Percentiles rank a stretch among this genome's conserved stretches.
Conservation (phyloP, 2,329 filamentous ascomycete species). For the Diaporthe destruens region DNA sequence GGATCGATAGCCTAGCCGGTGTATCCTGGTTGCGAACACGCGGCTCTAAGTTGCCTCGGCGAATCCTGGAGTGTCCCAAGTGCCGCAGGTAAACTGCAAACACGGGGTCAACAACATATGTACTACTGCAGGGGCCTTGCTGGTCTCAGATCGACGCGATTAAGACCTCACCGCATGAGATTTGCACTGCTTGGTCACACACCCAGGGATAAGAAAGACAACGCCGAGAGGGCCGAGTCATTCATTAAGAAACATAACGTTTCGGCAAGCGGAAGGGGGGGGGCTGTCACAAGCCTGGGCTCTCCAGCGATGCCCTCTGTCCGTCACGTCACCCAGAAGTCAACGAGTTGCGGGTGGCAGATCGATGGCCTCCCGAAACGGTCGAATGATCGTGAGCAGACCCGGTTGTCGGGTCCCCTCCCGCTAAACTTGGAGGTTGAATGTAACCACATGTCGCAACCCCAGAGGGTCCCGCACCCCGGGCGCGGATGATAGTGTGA, state of each 20-base stretch:
- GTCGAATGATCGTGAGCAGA: background rate
- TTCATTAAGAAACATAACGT: background rate
- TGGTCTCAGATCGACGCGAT: background rate
- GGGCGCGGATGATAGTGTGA: slow-evolving; percentile 9
- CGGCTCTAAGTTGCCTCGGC: slow-evolving; percentile 15
- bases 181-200: background rate
- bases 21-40: background rate
- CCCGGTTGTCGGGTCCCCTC: slow-evolving; percentile 20
- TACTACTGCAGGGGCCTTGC: background rate
- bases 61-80: background rate
- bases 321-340: slow-evolving; percentile 10
- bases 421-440: background rate
- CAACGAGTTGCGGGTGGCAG: background rate
- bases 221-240: slow-evolving; percentile 11
- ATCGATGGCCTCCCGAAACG: slow-evolving; percentile 4
- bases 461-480: slow-evolving; percentile 1
- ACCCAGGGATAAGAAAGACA: background rate
- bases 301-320: background rate
- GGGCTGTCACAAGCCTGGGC: background rate
- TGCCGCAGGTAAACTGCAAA: background rate
- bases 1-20: background rate
- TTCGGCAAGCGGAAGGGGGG: background rate
- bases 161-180: background rate
- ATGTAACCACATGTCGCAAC: slow-evolving; percentile 9
- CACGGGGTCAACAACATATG: background rate